Conservation (phyloP, 2,329 filamentous ascomycete species). For the Neonectria faginata region DNA sequence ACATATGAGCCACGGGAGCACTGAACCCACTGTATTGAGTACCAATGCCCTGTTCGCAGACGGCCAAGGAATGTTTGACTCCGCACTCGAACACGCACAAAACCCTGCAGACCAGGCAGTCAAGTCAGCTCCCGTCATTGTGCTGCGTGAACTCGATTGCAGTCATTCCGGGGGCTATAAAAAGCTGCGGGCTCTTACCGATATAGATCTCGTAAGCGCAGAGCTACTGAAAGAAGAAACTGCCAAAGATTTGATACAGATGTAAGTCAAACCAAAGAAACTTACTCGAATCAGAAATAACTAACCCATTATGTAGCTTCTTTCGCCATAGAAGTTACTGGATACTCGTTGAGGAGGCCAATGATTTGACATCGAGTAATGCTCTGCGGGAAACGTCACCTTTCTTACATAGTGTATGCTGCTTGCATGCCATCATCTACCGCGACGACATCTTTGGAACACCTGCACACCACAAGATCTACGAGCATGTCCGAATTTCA, state of each 20-base stretch:
- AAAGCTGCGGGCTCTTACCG: background rate
- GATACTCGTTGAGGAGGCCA: background rate
- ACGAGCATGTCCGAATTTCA: constrained; percentile 6
- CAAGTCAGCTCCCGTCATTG: constrained; percentile 1
- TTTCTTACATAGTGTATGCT: constrained; percentile 19
- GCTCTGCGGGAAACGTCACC: background rate
- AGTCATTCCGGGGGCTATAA: background rate
- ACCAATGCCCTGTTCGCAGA: no score
- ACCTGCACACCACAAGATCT: background rate
- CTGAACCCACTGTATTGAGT: background rate
- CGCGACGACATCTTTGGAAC: constrained; percentile 11
- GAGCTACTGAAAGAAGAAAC: background rate
- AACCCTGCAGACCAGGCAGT: constrained; percentile 6
- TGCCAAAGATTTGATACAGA: constrained; percentile 10
- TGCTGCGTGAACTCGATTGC: constrained; percentile 11
- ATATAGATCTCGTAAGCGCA: background rate
- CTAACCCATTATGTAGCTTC: background rate
- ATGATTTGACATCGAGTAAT: background rate
- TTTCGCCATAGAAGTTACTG: constrained; percentile 2
- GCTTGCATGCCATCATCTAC: constrained; percentile 10
- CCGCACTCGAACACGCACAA: background rate
- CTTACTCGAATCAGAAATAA: background rate
- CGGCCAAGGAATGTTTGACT: background rate
- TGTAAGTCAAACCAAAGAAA: background rate
- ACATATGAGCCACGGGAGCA: background rate